These are phyloP conservation scores for Thraustotheca clavata DNA, from an alignment of 352 stramenopile genomes.

Conservation along the genomic window DNA sequence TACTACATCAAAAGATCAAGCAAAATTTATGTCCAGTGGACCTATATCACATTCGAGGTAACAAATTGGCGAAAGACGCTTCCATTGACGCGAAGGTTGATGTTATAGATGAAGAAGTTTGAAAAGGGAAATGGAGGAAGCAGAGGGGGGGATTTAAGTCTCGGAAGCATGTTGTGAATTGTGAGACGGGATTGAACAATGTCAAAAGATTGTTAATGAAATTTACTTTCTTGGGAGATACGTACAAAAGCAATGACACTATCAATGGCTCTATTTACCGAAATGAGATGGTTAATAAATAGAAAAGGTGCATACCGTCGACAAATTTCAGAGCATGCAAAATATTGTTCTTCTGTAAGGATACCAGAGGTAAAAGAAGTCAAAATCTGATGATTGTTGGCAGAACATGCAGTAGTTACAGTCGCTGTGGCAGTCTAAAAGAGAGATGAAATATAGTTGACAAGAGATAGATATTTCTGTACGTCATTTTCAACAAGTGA, in stretches of 20 bases:
- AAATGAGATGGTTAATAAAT: not conserved
- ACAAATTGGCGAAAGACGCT: too few relatives aligned
- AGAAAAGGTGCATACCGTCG: constrained; percentile 35
- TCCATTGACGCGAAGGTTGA: too few relatives aligned
- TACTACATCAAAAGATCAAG: too few relatives aligned
- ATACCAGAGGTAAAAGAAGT: constrained; percentile 66
- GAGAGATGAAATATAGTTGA: not conserved
- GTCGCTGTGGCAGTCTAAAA: constrained; percentile 29
- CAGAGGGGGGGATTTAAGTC: too few relatives aligned
- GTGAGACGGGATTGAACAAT: too few relatives aligned
- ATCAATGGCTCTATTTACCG: constrained; percentile 41
- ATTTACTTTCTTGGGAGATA: constrained; percentile 27
- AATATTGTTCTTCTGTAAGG: constrained; percentile 73
- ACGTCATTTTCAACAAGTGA: constrained; percentile 67
- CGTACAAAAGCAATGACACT: constrained; percentile 67
- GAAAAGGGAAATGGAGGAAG: too few relatives aligned
- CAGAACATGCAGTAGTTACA: constrained; percentile 56
- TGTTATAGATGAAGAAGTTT: too few relatives aligned
- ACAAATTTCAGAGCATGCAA: constrained; percentile 71
- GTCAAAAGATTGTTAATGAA: too few relatives aligned
- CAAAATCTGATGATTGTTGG: constrained; percentile 55
- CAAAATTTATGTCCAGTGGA: too few relatives aligned
- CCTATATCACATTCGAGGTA: too few relatives aligned
- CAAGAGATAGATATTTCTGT: not conserved
- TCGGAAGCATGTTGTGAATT: too few relatives aligned